Evolutionary conservation across 441 rosid species (phyloP).

Genomic region (Erodium chrysanthum): DNA sequence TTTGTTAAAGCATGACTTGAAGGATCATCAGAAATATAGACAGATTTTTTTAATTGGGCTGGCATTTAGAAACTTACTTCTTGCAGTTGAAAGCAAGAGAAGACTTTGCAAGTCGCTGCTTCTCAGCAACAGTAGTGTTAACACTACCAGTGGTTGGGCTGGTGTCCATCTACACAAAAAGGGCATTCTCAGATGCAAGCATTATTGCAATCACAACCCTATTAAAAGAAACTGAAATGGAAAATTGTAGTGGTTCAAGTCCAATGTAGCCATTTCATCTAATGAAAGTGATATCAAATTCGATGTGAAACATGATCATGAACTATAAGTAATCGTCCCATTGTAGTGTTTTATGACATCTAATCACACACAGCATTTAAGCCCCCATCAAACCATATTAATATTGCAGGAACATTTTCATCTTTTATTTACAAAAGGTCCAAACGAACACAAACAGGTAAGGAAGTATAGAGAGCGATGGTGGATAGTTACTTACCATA

Average conservation of each 20-base stretch:
- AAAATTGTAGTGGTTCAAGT: not conserved
- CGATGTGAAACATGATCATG: not conserved
- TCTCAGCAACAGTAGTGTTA: slow-evolving; percentile 63
- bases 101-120: slow-evolving; percentile 72
- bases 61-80: slow-evolving; percentile 47
- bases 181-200: slow-evolving; percentile 9
- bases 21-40: too few relatives aligned
- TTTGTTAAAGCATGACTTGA: too few relatives aligned
- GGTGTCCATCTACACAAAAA: slow-evolving; percentile 64
- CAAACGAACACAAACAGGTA: not conserved
- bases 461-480: not conserved
- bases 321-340: not conserved
- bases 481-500: slow-evolving; percentile 56
- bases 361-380: too few relatives aligned
- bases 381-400: too few relatives aligned
- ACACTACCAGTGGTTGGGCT: slow-evolving; percentile 98
- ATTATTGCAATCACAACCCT: slow-evolving; percentile 3
- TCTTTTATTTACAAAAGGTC: not conserved
- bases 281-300: not conserved
- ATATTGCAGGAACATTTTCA: not conserved
- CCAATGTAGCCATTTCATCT: not conserved
- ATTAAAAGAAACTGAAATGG: not conserved
- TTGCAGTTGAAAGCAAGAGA: slow-evolving; percentile 92
- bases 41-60: too few relatives aligned
- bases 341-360: not conserved